Conservation (phyloP, 2,329 filamentous ascomycete genomes). For the Knoxdaviesia proteae region DNA sequence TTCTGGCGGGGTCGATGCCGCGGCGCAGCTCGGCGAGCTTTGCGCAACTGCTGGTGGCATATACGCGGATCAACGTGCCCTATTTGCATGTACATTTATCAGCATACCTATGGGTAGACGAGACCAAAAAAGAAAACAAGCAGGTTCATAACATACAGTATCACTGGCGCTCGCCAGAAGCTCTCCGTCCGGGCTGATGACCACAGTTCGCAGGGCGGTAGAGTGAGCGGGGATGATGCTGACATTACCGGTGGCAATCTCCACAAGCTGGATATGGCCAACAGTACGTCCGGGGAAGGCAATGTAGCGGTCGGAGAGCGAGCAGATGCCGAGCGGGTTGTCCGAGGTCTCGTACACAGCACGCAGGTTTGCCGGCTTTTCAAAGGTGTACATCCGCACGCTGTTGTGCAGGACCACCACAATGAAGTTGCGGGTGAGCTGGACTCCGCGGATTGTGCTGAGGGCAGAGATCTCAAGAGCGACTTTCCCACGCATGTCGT, state of each 20-base stretch:
- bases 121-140: slow-evolving; percentile 13
- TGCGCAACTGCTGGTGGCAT: slow-evolving; percentile 59
- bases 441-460: slow-evolving; percentile 60
- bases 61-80: slow-evolving; percentile 77
- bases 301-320: slow-evolving; percentile 50
- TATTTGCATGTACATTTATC: neutral
- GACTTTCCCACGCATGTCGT: slow-evolving; percentile 55
- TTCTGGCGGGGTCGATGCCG: slow-evolving; percentile 69
- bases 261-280: slow-evolving; percentile 77
- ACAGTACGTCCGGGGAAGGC: slow-evolving; percentile 73
- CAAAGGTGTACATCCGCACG: slow-evolving; percentile 63
- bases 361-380: slow-evolving; percentile 46
- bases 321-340: slow-evolving; percentile 65
- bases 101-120: slow-evolving; percentile 3
- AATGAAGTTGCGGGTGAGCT: slow-evolving; percentile 55
- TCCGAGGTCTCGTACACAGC: slow-evolving; percentile 69
- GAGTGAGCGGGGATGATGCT: slow-evolving; percentile 88
- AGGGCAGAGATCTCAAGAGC: slow-evolving; percentile 64
- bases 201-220: slow-evolving; percentile 55
- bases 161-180: slow-evolving; percentile 80
- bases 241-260: slow-evolving; percentile 58
- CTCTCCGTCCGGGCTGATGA: slow-evolving; percentile 60
- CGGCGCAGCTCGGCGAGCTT: slow-evolving; percentile 69
- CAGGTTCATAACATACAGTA: slow-evolving; percentile 16
- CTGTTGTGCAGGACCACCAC: slow-evolving; percentile 66